Base-by-base conservation (phyloP, 352 stramenopile species). In the Lagenidium sp. region DNA sequence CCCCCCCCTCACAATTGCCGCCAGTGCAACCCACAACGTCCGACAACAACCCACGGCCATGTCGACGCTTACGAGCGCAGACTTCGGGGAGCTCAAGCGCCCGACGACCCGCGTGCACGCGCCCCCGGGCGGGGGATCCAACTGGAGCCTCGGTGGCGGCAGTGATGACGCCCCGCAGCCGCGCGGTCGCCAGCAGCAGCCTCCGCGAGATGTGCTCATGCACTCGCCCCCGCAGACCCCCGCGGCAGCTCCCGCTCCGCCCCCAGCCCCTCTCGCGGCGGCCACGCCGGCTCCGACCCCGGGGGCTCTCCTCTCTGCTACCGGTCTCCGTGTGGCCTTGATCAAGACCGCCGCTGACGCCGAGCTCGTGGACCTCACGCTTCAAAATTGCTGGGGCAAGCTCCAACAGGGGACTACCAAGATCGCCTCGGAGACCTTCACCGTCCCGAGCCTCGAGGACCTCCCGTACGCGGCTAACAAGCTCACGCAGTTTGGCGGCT, bases 401-500 rank as follows among this genome's bases (percentile, higher is more conserved):
- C 53, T 65, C 36, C 55, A 65, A 44, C 41, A 60, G 29, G 57
- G 60, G 21, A n/a, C n/a, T n/a, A 21, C 65, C 29, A 36, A 44
- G 2, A 38, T 83, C 15, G 60, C 40, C 42, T 57, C 47, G 12
- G 74, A 90, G 55, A 81, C 63, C 24, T 90, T 93, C 44, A 66
- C 71, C 2, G 77, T 93, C 13, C 63, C 71, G 10, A 65, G 60
- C 29, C 38, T 93, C 15, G 73, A 89, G 31, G 75, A 89, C 16
- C 43, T 93, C 13, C 78, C 78, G 16, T 93, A 88, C 47, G 81
- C 78, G 4, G 75, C 81, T 45, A 93, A 88, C 56, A 93, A 93
- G 47, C 54, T 93, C 23, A 67, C 68, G 13, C 55, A 76, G 36
- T 65, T 65, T 30, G 74, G 78, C 13, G 68, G 63, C 24, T 93